phyloP scores from a whole-genome alignment of 2,329 filamentous ascomycete species.

The Alternaria atra region DNA sequence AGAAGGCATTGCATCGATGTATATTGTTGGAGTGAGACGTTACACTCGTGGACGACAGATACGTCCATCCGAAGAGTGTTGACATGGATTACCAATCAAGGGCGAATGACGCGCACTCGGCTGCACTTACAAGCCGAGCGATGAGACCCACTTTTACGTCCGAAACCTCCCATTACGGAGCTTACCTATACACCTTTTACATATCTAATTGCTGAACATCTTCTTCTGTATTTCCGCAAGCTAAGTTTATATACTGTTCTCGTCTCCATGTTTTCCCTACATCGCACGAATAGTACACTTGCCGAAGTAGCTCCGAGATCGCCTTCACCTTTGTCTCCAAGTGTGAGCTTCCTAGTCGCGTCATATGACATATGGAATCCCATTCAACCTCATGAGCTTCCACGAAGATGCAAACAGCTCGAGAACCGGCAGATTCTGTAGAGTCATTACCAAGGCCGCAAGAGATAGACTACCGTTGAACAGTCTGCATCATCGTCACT shows the following conservation, averaged over 20 bases:
- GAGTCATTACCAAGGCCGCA: background rate
- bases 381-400: background rate
- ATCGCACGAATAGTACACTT: background rate
- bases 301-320: background rate
- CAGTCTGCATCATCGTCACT: background rate
- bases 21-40: background rate
- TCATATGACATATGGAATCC: background rate
- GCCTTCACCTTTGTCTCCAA: background rate
- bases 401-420: background rate
- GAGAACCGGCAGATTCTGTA: background rate
- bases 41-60: background rate
- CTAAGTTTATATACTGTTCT: background rate
- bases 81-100: slow-evolving; percentile 12
- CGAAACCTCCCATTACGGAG: background rate
- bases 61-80: background rate
- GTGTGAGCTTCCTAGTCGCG: background rate
- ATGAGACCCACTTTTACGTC: background rate
- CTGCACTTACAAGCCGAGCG: background rate
- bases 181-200: background rate
- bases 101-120: slow-evolving; percentile 14
- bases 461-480: background rate
- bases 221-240: background rate
- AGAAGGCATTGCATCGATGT: slow-evolving; percentile 16
- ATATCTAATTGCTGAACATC: background rate
- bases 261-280: background rate